A percentile compares a stretch with the other conserved stretches of the same genome.
phyloP scores from a whole-genome alignment of 176 grass and related monocot genomes.

The Carex scoparia region DNA sequence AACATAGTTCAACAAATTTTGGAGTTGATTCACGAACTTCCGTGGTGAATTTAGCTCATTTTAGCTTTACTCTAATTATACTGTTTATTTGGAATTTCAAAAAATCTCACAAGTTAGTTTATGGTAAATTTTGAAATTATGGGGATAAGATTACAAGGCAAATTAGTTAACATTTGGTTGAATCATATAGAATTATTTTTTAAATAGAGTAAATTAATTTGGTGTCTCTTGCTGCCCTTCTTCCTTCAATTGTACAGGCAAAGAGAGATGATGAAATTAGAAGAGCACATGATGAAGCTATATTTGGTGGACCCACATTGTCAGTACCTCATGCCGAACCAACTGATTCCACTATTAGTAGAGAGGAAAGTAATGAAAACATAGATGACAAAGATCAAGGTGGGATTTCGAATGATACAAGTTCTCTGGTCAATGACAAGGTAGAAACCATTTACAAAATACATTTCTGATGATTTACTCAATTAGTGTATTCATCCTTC shows the following conservation, averaged over 20 bases:
- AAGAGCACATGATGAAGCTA: constrained; percentile 82
- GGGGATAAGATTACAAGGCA: neutral
- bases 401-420: constrained; percentile 17
- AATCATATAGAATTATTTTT: neutral
- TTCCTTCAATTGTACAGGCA: constrained; percentile 38
- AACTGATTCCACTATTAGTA: constrained; percentile 4
- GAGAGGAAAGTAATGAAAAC: constrained; percentile 23
- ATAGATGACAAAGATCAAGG: constrained; percentile 24
- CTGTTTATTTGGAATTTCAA: neutral
- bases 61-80: neutral
- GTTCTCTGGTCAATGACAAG: constrained; percentile 55
- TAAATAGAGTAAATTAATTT: neutral
- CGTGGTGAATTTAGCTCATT: neutral
- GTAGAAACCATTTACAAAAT: constrained; percentile 28
- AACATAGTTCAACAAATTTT: neutral
- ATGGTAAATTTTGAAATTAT: neutral
- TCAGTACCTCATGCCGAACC: constrained; percentile 35
- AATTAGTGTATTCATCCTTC: neutral
- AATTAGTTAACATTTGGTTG: neutral
- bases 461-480: constrained; percentile 3
- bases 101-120: neutral
- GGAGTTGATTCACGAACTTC: neutral
- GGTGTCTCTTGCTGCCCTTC: neutral
- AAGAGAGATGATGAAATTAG: constrained; percentile 70
- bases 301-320: constrained; percentile 64